Conservation (phyloP, 78 protist genomes). For the Capsaspora owczarzaki region DNA sequence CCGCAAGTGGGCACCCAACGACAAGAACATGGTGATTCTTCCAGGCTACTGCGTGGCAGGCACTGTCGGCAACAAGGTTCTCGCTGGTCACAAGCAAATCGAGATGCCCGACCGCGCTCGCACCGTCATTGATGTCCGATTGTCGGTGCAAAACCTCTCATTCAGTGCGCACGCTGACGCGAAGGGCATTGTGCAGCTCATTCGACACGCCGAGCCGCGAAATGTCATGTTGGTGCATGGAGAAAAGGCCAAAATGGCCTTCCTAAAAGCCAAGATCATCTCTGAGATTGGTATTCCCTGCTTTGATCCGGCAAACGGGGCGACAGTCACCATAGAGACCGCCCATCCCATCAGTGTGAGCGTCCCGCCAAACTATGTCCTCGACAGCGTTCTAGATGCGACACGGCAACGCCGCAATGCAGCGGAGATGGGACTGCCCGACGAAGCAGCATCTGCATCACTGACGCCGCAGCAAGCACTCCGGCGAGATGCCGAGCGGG, state of each 20-base stretch:
- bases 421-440: too few species aligned
- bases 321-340: neutral
- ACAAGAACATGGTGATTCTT: neutral
- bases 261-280: neutral
- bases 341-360: too few species aligned
- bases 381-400: too few species aligned
- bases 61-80: neutral
- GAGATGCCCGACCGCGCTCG: neutral
- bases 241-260: neutral
- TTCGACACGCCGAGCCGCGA: neutral
- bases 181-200: neutral
- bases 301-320: neutral
- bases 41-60: neutral
- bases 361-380: too few species aligned
- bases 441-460: too few species aligned
- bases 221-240: slow-evolving; percentile 1
- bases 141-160: neutral
- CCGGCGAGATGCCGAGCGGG: too few species aligned
- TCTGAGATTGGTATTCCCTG: neutral
- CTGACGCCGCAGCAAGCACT: too few species aligned
- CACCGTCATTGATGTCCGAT: neutral
- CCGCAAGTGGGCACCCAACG: neutral
- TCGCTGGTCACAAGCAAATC: neutral
- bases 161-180: slow-evolving; percentile 2
- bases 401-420: too few species aligned